phyloP scores from a whole-genome alignment of 2,329 filamentous ascomycete genomes.

The Monosporascus cannonballus region DNA sequence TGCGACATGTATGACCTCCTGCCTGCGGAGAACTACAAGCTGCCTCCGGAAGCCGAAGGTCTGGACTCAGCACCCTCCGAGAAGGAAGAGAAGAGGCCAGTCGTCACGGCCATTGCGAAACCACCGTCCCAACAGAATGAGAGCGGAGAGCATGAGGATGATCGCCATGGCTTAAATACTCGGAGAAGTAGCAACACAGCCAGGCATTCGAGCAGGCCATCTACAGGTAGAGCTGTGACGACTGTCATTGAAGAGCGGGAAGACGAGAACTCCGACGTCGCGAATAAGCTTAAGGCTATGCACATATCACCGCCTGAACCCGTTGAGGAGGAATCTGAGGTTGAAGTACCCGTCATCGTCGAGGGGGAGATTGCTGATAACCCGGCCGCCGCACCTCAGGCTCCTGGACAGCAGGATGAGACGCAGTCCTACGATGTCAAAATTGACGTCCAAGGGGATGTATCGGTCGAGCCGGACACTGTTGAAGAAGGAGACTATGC shows the following conservation, averaged over 20 bases:
- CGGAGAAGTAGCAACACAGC: constrained; percentile 64
- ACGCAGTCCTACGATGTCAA: constrained; percentile 7
- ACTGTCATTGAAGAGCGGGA: constrained; percentile 81
- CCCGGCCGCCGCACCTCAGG: constrained; percentile 12
- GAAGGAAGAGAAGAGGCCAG: constrained; percentile 35
- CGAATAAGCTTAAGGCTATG: constrained; percentile 40
- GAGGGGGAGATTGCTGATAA: constrained; percentile 29
- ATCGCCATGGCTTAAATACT: constrained; percentile 41
- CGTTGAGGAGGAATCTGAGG: constrained; percentile 45
- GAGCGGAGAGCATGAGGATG: constrained; percentile 36
- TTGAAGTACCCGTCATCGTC: constrained; percentile 34
- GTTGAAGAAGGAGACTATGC: constrained; percentile 8
- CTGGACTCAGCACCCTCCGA: constrained; percentile 47
- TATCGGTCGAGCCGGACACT: constrained; percentile 13
- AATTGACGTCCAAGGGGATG: constrained; percentile 14
- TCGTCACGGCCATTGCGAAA: constrained; percentile 28
- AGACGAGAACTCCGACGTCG: constrained; percentile 52
- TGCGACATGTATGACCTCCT: constrained; percentile 89
- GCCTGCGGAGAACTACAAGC: constrained; percentile 90
- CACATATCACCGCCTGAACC: constrained; percentile 49
- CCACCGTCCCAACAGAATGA: constrained; percentile 21
- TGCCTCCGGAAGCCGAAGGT: constrained; percentile 88
- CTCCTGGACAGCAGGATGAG: constrained; percentile 9
- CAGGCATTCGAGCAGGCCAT: constrained; percentile 75
- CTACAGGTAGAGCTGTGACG: constrained; percentile 69